Evolutionary conservation across 306 rosid species (phyloP).

Genomic region (Lagenaria siceraria): DNA sequence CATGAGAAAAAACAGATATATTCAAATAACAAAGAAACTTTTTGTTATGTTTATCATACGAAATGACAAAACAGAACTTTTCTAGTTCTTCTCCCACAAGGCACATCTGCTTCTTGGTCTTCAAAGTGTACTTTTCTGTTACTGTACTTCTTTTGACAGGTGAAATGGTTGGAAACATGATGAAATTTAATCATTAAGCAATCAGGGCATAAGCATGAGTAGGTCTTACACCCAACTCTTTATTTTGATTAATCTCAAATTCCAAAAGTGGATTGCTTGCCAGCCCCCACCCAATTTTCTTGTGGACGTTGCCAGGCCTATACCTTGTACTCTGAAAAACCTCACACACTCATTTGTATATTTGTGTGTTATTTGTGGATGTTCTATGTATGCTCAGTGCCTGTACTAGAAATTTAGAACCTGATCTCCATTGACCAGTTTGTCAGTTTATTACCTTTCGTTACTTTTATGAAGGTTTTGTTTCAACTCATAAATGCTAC

Average conservation of each 20-base stretch:
- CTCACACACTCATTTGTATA: background rate
- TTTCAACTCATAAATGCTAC: background rate
- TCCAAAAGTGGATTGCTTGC: background rate
- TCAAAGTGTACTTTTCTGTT: background rate
- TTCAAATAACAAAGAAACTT: background rate
- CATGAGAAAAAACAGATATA: background rate
- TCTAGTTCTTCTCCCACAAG: background rate
- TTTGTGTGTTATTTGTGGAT: background rate
- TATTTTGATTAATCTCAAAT: background rate
- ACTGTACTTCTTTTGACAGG: constrained; percentile 31
- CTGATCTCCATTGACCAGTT: background rate
- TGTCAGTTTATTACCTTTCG: background rate
- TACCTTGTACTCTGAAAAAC: background rate
- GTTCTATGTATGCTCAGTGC: background rate
- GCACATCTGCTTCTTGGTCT: constrained; percentile 1
- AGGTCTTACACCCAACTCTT: background rate
- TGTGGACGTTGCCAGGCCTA: background rate
- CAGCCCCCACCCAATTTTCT: background rate
- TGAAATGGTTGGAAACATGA: constrained; percentile 35
- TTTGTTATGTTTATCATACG: background rate
- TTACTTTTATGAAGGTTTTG: background rate
- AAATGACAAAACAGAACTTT: background rate
- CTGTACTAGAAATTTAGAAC: background rate
- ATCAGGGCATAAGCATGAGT: background rate
- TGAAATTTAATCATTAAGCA: constrained; percentile 36